phyloP scores from a whole-genome alignment of 306 rosid genomes.

The Cucurbita ficifolia region DNA sequence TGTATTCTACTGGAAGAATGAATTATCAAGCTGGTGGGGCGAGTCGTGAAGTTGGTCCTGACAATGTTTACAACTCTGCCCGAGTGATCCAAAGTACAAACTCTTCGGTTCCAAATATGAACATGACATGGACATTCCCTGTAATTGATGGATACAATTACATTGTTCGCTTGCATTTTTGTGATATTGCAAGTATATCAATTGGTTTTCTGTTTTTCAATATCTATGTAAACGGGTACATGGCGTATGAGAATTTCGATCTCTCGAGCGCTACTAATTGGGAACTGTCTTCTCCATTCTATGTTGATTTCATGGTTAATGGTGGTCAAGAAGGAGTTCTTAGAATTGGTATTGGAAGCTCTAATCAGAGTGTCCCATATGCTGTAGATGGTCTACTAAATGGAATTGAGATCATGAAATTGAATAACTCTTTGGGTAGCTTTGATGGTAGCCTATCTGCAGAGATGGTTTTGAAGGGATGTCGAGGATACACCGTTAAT shows the following conservation, averaged over 20 bases:
- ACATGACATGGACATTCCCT: slow-evolving; percentile 75
- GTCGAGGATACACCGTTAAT: slow-evolving; percentile 12
- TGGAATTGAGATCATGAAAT: slow-evolving; percentile 41
- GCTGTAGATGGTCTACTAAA: slow-evolving; percentile 32
- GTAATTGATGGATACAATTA: slow-evolving; percentile 40
- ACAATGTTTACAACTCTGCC: slow-evolving; percentile 72
- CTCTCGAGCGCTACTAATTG: slow-evolving; percentile 25
- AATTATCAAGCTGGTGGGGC: slow-evolving; percentile 54
- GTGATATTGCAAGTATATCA: slow-evolving; percentile 75
- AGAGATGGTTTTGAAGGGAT: slow-evolving; percentile 17
- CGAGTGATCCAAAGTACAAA: slow-evolving; percentile 49
- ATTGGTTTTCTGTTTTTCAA: slow-evolving; percentile 61
- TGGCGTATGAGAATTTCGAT: slow-evolving; percentile 51
- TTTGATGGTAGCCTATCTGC: slow-evolving; percentile 23
- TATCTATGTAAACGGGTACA: slow-evolving; percentile 58
- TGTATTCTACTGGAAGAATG: slow-evolving; percentile 59
- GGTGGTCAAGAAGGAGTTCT: slow-evolving; percentile 19
- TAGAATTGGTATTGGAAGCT: slow-evolving; percentile 49
- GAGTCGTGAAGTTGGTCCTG: slow-evolving; percentile 87
- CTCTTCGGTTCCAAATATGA: slow-evolving; percentile 39
- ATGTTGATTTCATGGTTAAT: slow-evolving; percentile 61
- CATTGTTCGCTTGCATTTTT: slow-evolving; percentile 64
- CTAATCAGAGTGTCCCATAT: slow-evolving; percentile 28
- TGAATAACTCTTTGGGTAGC: slow-evolving; percentile 35
- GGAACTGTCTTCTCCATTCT: slow-evolving; percentile 52